A percentile compares a stretch with the other conserved stretches of the same genome.
phyloP scores from a whole-genome alignment of 352 stramenopile genomes.

The Thalassiosira exigua region DNA sequence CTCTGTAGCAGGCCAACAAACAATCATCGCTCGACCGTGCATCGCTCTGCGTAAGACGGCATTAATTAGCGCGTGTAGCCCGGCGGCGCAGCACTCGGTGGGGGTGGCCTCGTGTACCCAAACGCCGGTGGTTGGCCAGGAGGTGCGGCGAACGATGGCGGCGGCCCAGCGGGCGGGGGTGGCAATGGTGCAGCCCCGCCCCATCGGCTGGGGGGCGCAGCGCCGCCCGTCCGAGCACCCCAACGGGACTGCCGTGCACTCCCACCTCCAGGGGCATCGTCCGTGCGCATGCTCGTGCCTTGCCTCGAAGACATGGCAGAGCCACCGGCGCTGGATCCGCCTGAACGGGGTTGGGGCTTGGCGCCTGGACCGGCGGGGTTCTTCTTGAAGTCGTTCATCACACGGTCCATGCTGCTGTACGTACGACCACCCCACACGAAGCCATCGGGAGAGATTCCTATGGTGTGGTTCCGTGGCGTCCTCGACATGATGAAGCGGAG shows the following conservation, averaged over 20 bases:
- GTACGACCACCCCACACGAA: conserved; percentile 76
- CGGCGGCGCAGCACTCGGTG: conserved; percentile 11
- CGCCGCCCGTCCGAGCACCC: conserved; percentile 29
- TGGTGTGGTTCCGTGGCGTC: conserved; percentile 70
- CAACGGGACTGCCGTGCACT: conserved; percentile 39
- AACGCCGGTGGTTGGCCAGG: conserved; percentile 53
- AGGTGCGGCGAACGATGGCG: conserved; percentile 43
- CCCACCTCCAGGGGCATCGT: background rate
- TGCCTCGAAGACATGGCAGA: conserved; percentile 27
- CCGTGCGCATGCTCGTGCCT: conserved; percentile 20
- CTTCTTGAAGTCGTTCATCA: conserved; percentile 86
- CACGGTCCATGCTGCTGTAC: conserved; percentile 70
- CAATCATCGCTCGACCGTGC: too few relatives aligned
- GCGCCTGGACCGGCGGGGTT: conserved; percentile 68
- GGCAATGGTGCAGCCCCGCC: conserved; percentile 18
- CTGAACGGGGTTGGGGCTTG: conserved; percentile 6
- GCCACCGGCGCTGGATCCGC: conserved; percentile 15
- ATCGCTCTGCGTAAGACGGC: too few relatives aligned
- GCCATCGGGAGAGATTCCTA: conserved; percentile 80
- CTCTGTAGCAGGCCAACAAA: too few relatives aligned
- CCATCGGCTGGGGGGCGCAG: conserved; percentile 38
- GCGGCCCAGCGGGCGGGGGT: conserved; percentile 36
- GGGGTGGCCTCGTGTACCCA: conserved; percentile 25
- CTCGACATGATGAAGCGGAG: conserved; percentile 77
- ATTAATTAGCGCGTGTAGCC: conserved; percentile 25